phyloP scores from a whole-genome alignment of 306 rosid genomes.

The Vicia villosa region DNA sequence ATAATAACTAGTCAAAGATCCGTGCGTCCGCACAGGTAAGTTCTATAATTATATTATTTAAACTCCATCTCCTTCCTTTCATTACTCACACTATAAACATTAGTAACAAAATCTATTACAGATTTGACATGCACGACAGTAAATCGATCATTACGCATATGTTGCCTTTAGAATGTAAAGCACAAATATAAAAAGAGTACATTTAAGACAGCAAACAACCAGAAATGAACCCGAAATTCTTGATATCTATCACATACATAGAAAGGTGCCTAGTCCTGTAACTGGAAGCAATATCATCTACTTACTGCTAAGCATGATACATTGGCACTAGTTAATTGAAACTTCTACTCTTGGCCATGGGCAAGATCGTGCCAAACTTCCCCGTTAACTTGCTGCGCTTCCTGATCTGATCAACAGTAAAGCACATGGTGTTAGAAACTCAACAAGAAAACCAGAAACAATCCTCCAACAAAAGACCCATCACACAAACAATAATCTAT shows the following conservation, averaged over 20 bases:
- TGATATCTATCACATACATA: neutral
- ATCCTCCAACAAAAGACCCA: conserved; percentile 23
- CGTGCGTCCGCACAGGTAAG: no score
- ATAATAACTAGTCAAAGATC: no score
- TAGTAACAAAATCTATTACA: neutral
- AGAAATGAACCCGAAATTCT: conserved; percentile 16
- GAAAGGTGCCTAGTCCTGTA: neutral
- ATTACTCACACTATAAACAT: neutral
- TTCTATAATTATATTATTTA: no score
- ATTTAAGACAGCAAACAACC: conserved; percentile 8
- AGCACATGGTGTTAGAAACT: conserved; percentile 3
- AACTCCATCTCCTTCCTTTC: neutral
- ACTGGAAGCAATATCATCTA: conserved; percentile 21
- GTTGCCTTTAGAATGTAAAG: conserved; percentile 1
- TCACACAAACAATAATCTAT: no score
- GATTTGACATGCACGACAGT: neutral
- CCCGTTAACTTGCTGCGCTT: conserved; percentile 44
- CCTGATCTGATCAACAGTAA: conserved; percentile 47
- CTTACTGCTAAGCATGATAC: conserved; percentile 16
- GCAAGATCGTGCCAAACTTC: conserved; percentile 63
- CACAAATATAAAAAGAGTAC: neutral
- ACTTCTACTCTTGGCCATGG: conserved; percentile 42
- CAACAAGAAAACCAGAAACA: conserved; percentile 21
- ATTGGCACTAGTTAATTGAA: neutral
- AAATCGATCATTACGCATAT: neutral